A percentile compares a stretch with the other conserved stretches of the same genome.
phyloP scores from a whole-genome alignment of 768 basidiomycete genomes.

The Lepiota subincarnata region DNA sequence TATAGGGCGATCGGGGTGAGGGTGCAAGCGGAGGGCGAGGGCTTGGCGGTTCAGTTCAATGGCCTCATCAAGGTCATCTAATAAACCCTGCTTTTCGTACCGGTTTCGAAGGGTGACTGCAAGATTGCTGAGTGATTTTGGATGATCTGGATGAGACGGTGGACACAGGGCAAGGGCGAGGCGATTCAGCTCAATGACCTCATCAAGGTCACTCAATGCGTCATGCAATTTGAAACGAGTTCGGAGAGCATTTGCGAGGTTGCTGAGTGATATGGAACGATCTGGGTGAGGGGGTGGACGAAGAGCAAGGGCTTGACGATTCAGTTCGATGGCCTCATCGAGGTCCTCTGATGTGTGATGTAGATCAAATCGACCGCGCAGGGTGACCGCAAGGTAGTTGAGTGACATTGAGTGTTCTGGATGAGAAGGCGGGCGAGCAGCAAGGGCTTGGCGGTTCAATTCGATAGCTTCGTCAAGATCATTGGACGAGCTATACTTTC shows the following conservation, averaged over 20 bases:
- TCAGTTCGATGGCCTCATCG: neutral
- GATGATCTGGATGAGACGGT: slow-evolving; percentile 13
- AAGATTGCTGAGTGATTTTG: slow-evolving; percentile 15
- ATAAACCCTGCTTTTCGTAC: neutral
- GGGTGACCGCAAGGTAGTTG: neutral
- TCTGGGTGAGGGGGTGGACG: neutral
- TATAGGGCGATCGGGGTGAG: slow-evolving; percentile 13
- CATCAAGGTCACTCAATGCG: neutral
- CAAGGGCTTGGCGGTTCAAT: slow-evolving; percentile 13
- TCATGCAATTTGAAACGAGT: neutral
- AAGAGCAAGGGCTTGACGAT: neutral
- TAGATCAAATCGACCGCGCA: too few species aligned
- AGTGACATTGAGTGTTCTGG: slow-evolving; percentile 12
- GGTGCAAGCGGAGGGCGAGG: slow-evolving; percentile 9
- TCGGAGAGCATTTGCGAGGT: neutral
- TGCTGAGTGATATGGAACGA: neutral
- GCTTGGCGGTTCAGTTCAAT: slow-evolving; percentile 15
- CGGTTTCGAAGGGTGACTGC: slow-evolving; percentile 10
- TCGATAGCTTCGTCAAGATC: slow-evolving; percentile 12
- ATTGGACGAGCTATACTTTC: neutral
- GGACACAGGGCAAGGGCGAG: slow-evolving; percentile 13
- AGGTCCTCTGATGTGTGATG: neutral
- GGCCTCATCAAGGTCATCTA: slow-evolving; percentile 17
- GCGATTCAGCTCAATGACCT: neutral
- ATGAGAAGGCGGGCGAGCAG: slow-evolving; percentile 12